Evolutionary conservation across 768 basidiomycete genomes (phyloP).

Genomic region (Leccinellum luteum): DNA sequence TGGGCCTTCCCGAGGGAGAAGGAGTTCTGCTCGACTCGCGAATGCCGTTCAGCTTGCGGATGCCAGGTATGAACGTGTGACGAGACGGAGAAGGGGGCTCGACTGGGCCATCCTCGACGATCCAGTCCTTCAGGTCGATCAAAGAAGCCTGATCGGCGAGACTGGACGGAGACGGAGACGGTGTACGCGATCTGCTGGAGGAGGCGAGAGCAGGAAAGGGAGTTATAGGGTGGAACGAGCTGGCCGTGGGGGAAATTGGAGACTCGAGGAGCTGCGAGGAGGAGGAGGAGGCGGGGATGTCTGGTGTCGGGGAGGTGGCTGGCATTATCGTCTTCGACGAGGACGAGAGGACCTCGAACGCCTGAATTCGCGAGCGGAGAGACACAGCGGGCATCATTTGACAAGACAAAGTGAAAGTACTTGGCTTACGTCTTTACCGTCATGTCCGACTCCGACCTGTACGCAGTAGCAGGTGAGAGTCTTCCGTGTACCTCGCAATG

Average conservation of each 20-base stretch:
- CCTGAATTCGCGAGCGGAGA: constrained; percentile 58
- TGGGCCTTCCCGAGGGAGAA: constrained; percentile 16
- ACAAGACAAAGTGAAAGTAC: neutral
- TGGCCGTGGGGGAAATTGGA: constrained; percentile 49
- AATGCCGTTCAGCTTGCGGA: constrained; percentile 16
- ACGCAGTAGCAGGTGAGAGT: constrained; percentile 68
- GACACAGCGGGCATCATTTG: constrained; percentile 47
- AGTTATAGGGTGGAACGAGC: constrained; percentile 40
- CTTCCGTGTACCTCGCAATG: neutral
- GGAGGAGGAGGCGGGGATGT: constrained; percentile 5
- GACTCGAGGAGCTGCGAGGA: constrained; percentile 42
- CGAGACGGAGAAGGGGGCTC: constrained; percentile 11
- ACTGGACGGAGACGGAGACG: constrained; percentile 46
- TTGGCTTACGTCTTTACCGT: neutral
- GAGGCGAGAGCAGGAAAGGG: constrained; percentile 32
- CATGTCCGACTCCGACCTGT: constrained; percentile 38
- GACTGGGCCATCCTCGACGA: constrained; percentile 58
- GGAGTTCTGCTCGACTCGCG: constrained; percentile 24
- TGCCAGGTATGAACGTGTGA: constrained; percentile 10
- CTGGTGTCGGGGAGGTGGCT: constrained; percentile 1
- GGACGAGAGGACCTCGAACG: constrained; percentile 56
- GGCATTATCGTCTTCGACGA: constrained; percentile 23
- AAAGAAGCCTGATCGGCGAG: constrained; percentile 52
- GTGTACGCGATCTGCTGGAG: constrained; percentile 34
- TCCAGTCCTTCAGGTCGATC: constrained; percentile 73